These are phyloP conservation scores for Penicillium dipodomyicola DNA, from an alignment of 495 filamentous ascomycete species.

Conservation along the genomic window DNA sequence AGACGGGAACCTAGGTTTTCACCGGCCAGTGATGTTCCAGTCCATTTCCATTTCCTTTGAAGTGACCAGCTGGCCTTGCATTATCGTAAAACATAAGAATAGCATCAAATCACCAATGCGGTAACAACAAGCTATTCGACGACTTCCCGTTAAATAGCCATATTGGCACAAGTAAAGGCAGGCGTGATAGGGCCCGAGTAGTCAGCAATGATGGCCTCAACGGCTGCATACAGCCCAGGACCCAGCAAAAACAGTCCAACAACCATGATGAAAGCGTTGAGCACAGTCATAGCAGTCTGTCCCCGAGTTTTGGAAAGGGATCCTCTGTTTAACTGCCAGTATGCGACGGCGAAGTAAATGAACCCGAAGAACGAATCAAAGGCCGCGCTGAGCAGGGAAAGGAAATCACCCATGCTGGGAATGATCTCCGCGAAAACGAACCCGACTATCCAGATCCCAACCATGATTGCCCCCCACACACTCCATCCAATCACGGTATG, in stretches of 20 bases:
- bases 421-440: conserved; percentile 53
- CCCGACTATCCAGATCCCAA: conserved; percentile 43
- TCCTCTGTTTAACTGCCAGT: conserved; percentile 47
- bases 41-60: neutral
- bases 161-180: conserved; percentile 49
- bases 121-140: neutral
- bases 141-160: conserved; percentile 31
- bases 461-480: conserved; percentile 45
- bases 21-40: neutral
- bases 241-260: conserved; percentile 50
- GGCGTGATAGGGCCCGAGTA: conserved; percentile 39
- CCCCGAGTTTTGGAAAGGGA: conserved; percentile 28
- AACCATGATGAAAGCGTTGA: conserved; percentile 42
- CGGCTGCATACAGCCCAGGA: conserved; percentile 51
- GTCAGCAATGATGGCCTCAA: conserved; percentile 51
- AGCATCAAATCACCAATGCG: neutral
- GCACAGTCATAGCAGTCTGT: conserved; percentile 37
- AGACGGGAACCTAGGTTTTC: neutral
- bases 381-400: conserved; percentile 49
- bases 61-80: neutral
- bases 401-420: conserved; percentile 51
- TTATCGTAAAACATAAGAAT: neutral
- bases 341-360: conserved; percentile 49
- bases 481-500: conserved; percentile 51
- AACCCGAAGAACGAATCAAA: conserved; percentile 42